Base-by-base conservation (phyloP, 1,139 yeast species). In the Nakaseomyces sp. region DNA sequence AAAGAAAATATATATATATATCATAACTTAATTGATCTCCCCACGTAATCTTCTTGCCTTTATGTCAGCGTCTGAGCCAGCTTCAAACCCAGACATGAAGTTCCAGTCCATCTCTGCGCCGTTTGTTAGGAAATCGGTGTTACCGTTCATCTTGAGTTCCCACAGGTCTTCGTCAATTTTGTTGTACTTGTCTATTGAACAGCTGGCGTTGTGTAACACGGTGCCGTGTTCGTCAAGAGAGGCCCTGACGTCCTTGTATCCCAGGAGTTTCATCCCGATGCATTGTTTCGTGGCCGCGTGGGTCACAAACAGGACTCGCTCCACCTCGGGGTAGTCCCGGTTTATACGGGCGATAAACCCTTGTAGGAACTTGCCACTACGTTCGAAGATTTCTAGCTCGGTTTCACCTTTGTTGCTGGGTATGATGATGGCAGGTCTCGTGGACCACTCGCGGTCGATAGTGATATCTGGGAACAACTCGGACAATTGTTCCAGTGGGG, bases 51-150 rank as follows among this genome's bases (percentile, higher is more conserved):
- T 35, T 54, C 81, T 65, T 3, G 74, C 72, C 51, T 70, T 72
- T 33, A 79, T 70, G 56, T 80, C 88, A 45, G 79, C 87, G 45
- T 77, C 81, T 1, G 86, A 79, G 1, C 89, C 88, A 1, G 88
- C 87, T 56, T 80, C 87, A 49, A 73, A 76, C 16, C 73, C 74
- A 42, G 60, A 64, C 20, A 57, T 59, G 66, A 85, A 85, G 53
- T 79, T 74, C 95, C 95, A 86, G 58, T 81, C 80, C 87, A 83
- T 82, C 62, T 84, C 94, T 59, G 85, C 95, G n/a, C 95, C 95
- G 5, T 72, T 64, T 5, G 72, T 61, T 50, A 86, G 68, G 54
- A 77, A 83, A 38, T 73, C 78, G 30, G 84, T 73, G 51, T 77
- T 74, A 13, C 95, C 95, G 57, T 80, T 81, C 71, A 73, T 69